These are phyloP conservation scores for Apiospora malaysiana DNA, from an alignment of 2,329 filamentous ascomycete genomes.

Conservation along the genomic window DNA sequence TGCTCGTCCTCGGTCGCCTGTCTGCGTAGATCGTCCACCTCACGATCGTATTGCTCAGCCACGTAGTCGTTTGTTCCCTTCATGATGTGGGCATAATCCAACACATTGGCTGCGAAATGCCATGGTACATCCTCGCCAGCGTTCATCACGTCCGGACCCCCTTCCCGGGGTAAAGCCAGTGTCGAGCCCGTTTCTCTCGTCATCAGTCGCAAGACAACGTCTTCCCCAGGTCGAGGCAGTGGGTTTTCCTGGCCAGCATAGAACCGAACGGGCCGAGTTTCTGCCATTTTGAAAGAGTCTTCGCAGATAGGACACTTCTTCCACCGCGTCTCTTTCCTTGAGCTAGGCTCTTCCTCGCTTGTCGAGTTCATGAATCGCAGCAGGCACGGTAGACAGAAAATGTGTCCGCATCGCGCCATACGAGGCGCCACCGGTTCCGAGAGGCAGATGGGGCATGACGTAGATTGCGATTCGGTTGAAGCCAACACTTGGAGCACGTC, in stretches of 20 bases:
- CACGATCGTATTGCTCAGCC: conserved; percentile 76
- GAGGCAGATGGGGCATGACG: conserved; percentile 93
- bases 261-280: conserved; percentile 88
- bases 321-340: conserved; percentile 77
- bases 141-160: conserved; percentile 70
- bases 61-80: conserved; percentile 92
- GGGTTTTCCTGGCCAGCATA: conserved; percentile 87
- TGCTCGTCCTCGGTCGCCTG: conserved; percentile 90
- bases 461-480: conserved; percentile 84
- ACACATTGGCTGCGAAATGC: conserved; percentile 91
- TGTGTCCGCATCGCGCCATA: conserved; percentile 97
- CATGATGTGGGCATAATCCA: conserved; percentile 96
- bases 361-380: conserved; percentile 94
- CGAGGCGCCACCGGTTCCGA: conserved; percentile 90
- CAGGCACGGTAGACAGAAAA: conserved; percentile 92
- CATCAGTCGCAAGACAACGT: conserved; percentile 88
- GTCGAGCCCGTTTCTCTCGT: conserved; percentile 81
- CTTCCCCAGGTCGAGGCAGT: conserved; percentile 80
- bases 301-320: conserved; percentile 98
- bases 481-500: conserved; percentile 90
- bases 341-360: conserved; percentile 69
- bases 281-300: conserved; percentile 90
- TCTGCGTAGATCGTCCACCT: conserved; percentile 74
- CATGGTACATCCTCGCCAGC: conserved; percentile 84
- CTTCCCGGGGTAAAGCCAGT: conserved; percentile 84